These are phyloP conservation scores for Pyronema domesticum DNA, from an alignment of 495 filamentous ascomycete genomes.

Conservation along the genomic window DNA sequence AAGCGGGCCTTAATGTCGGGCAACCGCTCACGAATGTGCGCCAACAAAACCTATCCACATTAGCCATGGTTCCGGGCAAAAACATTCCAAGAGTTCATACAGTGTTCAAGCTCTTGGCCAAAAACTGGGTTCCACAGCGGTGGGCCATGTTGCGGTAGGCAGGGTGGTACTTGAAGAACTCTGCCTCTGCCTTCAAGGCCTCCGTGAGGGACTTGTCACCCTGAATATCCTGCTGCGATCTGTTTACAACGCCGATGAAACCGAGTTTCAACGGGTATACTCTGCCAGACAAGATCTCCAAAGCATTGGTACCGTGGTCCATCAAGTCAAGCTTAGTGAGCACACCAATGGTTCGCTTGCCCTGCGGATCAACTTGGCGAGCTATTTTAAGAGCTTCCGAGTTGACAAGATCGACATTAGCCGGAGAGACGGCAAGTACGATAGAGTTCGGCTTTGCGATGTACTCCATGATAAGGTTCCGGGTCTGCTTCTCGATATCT, in stretches of 20 bases:
- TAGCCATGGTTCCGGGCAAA: background rate
- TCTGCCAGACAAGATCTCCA: constrained; percentile 88
- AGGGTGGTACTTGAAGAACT: constrained; percentile 94
- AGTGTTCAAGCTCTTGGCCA: constrained; percentile 86
- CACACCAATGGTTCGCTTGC: constrained; percentile 87
- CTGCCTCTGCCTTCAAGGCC: constrained; percentile 71
- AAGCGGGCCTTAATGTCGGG: constrained; percentile 96
- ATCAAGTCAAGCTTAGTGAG: constrained; percentile 96
- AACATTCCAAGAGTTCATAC: constrained; percentile 7
- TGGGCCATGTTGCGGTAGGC: constrained; percentile 92
- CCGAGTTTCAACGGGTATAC: constrained; percentile 95
- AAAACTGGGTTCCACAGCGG: constrained; percentile 83
- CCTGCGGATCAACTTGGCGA: constrained; percentile 88
- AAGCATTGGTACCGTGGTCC: constrained; percentile 96
- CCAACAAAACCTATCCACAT: constrained; percentile 52
- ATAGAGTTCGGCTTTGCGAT: constrained; percentile 98
- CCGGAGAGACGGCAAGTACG: constrained; percentile 87
- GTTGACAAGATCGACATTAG: constrained; percentile 97
- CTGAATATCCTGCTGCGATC: constrained; percentile 97
- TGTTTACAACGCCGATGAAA: constrained; percentile 96
- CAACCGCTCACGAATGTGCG: constrained; percentile 84
- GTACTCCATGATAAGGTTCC: constrained; percentile 92
- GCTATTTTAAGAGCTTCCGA: constrained; percentile 95
- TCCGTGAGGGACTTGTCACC: constrained; percentile 80
- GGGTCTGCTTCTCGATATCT: constrained; percentile 97